Percentiles rank a stretch among this genome's conserved stretches.
Evolutionary conservation across 176 grass and related monocot genomes (phyloP).

Genomic region (Phoenix dactylifera): DNA sequence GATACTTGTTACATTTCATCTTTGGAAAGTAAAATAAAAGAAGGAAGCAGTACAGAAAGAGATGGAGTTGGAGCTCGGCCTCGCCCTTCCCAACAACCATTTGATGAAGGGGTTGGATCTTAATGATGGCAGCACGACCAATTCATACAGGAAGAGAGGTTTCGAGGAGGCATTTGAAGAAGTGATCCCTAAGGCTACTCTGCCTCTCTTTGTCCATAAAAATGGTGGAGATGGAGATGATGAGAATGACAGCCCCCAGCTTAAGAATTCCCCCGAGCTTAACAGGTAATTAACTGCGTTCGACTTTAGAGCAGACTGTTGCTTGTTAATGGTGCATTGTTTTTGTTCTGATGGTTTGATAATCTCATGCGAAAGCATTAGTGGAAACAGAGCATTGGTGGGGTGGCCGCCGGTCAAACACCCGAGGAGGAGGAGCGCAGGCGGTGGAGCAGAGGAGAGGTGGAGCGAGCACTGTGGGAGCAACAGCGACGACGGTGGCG

Average conservation of each 20-base stretch:
- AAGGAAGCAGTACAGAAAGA: not conserved
- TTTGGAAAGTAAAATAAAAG: too few relatives aligned
- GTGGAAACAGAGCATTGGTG: constrained; percentile 20
- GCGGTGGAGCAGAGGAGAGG: not conserved
- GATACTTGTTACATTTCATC: not conserved
- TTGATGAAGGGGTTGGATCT: not conserved
- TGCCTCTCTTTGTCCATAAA: constrained; percentile 27
- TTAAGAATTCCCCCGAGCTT: not conserved
- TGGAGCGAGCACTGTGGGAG: too few relatives aligned
- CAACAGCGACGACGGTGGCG: too few relatives aligned
- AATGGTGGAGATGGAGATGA: not conserved
- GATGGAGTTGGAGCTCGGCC: constrained; percentile 75
- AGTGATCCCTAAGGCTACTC: constrained; percentile 8
- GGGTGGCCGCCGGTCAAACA: constrained; percentile 82
- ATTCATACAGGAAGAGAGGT: constrained; percentile 27
- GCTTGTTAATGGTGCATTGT: too few relatives aligned
- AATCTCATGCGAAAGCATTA: too few relatives aligned
- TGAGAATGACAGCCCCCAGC: not conserved
- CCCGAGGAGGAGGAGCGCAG: constrained; percentile 4
- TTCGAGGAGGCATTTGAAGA: constrained; percentile 13
- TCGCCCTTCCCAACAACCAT: constrained; percentile 27
- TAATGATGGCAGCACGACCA: not conserved
- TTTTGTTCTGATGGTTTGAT: too few relatives aligned
- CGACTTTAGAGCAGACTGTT: not conserved
- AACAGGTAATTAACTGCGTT: constrained; percentile 17